phyloP scores from a whole-genome alignment of 192 early-diverging fungal genomes.

The Coemansia sp. region DNA sequence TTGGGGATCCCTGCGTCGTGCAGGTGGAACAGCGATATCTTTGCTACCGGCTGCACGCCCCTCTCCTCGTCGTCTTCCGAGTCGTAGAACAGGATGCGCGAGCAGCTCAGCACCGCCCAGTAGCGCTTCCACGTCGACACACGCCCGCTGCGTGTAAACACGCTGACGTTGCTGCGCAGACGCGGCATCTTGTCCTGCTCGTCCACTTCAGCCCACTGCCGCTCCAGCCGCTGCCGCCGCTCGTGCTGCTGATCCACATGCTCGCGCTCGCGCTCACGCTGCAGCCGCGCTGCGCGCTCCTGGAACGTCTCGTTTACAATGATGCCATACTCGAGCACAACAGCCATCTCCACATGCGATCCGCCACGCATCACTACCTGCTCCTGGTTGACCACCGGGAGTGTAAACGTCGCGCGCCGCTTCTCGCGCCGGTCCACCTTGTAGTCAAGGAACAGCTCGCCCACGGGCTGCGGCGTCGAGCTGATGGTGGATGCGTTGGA shows the following conservation, averaged over 20 bases:
- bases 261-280: conserved; percentile 18
- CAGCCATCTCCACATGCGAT: conserved; percentile 52
- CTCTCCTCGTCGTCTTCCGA: conserved; percentile 30
- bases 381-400: conserved; percentile 53
- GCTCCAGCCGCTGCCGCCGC: conserved; percentile 25
- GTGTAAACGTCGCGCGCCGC: conserved; percentile 44
- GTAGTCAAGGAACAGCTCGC: conserved; percentile 58
- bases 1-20: conserved; percentile 33
- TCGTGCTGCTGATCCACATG: conserved; percentile 19
- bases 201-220: conserved; percentile 39
- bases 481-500: conserved; percentile 45
- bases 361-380: conserved; percentile 55
- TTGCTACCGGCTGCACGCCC: conserved; percentile 26
- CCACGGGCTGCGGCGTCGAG: conserved; percentile 45
- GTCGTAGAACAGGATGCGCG: conserved; percentile 48
- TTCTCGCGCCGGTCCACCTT: conserved; percentile 46
- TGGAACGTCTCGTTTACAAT: conserved; percentile 49
- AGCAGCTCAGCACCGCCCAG: conserved; percentile 51
- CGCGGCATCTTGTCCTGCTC: conserved; percentile 28
- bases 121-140: conserved; percentile 57
- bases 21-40: conserved; percentile 52
- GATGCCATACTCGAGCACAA: conserved; percentile 56
- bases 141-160: conserved; percentile 53
- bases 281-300: conserved; percentile 19
- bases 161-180: conserved; percentile 45